These are phyloP conservation scores for Cunninghamia lanceolata DNA, from an alignment of 75 land plant species.

Conservation along the genomic window DNA sequence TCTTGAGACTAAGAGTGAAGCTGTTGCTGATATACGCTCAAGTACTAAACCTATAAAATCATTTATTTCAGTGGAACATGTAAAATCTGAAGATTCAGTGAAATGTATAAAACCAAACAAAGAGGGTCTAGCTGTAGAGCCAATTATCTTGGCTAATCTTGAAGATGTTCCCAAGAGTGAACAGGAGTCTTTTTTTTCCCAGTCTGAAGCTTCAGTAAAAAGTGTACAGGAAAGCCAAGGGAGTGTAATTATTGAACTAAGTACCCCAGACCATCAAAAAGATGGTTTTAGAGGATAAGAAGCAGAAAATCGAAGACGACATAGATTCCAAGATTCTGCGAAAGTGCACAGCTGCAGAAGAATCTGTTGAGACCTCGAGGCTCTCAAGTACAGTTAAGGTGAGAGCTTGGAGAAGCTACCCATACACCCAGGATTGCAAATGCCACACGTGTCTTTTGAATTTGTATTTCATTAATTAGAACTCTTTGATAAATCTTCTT, in stretches of 20 bases:
- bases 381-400: conserved; percentile 4
- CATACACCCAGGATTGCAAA: background rate
- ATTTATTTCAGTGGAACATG: conserved; percentile 5
- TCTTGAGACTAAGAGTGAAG: background rate
- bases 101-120: background rate
- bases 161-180: background rate
- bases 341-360: background rate
- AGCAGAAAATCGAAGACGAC: background rate
- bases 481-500: background rate
- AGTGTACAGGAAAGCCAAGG: background rate
- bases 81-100: conserved; percentile 1
- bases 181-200: background rate
- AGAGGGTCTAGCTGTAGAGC: background rate
- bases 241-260: background rate
- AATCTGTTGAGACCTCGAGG: background rate
- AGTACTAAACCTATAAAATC: conserved; percentile 1
- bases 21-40: background rate
- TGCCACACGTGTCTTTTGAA: background rate
- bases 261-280: background rate
- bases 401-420: conserved; percentile 3
- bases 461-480: background rate
- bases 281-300: background rate
- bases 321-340: background rate
- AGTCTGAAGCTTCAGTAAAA: background rate
- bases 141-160: background rate